phyloP scores from a whole-genome alignment of 176 grass and related monocot species.

The Eleusine indica region DNA sequence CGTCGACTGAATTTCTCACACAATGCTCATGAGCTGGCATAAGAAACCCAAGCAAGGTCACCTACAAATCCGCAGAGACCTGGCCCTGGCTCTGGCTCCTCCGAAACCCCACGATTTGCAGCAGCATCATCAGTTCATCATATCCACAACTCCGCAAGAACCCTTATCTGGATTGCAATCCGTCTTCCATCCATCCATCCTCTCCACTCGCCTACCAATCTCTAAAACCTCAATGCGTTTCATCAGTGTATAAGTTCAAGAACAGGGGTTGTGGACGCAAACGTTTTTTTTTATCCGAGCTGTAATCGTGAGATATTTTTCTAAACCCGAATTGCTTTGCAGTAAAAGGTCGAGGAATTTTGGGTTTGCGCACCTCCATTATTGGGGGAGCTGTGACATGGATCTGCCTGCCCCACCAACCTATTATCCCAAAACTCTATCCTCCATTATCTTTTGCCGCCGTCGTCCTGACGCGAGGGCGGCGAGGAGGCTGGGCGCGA shows the following conservation, averaged over 20 bases:
- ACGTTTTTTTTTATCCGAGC: not conserved
- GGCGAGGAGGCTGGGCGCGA: not conserved
- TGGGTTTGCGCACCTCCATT: slow-evolving; percentile 13
- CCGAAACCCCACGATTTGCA: not conserved
- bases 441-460: slow-evolving; percentile 40
- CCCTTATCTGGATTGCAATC: slow-evolving; percentile 38
- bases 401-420: slow-evolving; percentile 61
- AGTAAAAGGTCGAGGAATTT: not conserved
- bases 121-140: slow-evolving; percentile 7
- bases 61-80: not conserved
- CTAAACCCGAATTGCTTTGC: not conserved
- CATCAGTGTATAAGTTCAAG: not conserved
- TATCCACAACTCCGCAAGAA: slow-evolving; percentile 31
- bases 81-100: not conserved
- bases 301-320: too few species aligned
- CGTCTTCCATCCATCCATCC: slow-evolving; percentile 37
- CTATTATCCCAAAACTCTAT: slow-evolving; percentile 35
- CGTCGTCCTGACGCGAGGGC: slow-evolving; percentile 36
- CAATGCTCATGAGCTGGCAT: slow-evolving; percentile 4
- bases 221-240: not conserved
- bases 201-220: not conserved
- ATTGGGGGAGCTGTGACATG: slow-evolving; percentile 39
- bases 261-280: not conserved
- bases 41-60: not conserved
- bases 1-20: slow-evolving; percentile 6